Percentiles rank a stretch among this genome's conserved stretches.
phyloP scores from a whole-genome alignment of 2,329 filamentous ascomycete genomes.

The Fonsecaea pedrosoi region DNA sequence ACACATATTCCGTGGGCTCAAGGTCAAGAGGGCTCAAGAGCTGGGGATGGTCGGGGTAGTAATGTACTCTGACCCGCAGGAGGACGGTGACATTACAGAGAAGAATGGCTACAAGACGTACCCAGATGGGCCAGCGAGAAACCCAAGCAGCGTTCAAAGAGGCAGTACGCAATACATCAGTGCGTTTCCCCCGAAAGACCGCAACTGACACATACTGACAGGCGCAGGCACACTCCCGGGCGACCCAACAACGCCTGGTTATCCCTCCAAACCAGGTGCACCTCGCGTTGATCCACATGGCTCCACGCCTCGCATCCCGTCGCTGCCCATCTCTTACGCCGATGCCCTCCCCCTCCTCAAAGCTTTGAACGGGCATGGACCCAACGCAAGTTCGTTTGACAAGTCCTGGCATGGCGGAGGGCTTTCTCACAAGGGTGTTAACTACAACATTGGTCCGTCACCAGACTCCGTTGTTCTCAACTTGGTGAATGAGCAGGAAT shows the following conservation, averaged over 20 bases:
- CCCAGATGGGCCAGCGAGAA: slow-evolving; percentile 82
- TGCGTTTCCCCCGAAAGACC: slow-evolving; percentile 49
- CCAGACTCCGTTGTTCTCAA: slow-evolving; percentile 73
- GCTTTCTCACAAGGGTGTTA: slow-evolving; percentile 76
- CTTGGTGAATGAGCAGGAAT: slow-evolving; percentile 79
- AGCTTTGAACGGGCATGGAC: slow-evolving; percentile 87
- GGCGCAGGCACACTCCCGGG: slow-evolving; percentile 63
- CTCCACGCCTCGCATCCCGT: slow-evolving; percentile 83
- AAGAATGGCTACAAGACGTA: slow-evolving; percentile 80
- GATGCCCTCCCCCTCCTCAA: slow-evolving; percentile 89
- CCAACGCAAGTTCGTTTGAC: slow-evolving; percentile 75
- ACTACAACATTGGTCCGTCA: slow-evolving; percentile 85
- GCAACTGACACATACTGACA: slow-evolving; percentile 34
- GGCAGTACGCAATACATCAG: slow-evolving; percentile 85
- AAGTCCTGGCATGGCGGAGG: slow-evolving; percentile 75
- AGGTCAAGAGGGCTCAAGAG: slow-evolving; percentile 90
- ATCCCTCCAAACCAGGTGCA: slow-evolving; percentile 87
- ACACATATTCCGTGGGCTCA: slow-evolving; percentile 83
- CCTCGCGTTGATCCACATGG: slow-evolving; percentile 74
- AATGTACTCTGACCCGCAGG: slow-evolving; percentile 86
- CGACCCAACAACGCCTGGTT: slow-evolving; percentile 91
- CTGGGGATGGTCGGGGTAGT: slow-evolving; percentile 85
- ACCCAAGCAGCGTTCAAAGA: slow-evolving; percentile 87
- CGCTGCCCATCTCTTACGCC: slow-evolving; percentile 84
- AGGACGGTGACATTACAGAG: slow-evolving; percentile 82